Conservation (phyloP, 2,329 filamentous ascomycete genomes). For the Exophiala phaeomuriformis region DNA sequence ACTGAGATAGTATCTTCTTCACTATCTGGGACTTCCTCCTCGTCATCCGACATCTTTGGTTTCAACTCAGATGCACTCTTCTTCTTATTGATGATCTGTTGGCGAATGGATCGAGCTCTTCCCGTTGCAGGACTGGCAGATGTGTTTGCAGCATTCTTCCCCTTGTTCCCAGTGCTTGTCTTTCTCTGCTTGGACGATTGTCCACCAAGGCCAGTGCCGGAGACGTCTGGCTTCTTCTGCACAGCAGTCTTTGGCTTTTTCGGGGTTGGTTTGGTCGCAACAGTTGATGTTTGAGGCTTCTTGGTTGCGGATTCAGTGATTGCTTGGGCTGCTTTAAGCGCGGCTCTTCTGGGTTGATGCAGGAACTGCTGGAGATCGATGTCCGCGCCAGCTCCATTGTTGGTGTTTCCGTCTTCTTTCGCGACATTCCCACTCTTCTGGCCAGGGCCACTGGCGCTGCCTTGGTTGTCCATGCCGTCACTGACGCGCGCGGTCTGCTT, state of each 20-base stretch:
- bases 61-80: not conserved
- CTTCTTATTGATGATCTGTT: not conserved
- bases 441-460: not conserved
- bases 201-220: not conserved
- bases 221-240: not conserved
- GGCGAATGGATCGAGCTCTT: not conserved
- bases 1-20: not conserved
- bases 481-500: not conserved
- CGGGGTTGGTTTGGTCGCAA: not conserved
- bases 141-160: not conserved
- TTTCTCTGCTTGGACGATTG: not conserved
- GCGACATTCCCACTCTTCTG: not conserved
- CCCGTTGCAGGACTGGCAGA: not conserved
- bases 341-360: constrained; percentile 11
- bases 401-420: not conserved
- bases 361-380: constrained; percentile 2
- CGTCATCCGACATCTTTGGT: not conserved
- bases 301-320: not conserved
- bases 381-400: not conserved
- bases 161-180: not conserved
- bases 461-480: not conserved
- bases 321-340: constrained; percentile 7
- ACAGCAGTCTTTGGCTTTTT: not conserved
- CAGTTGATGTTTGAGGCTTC: not conserved
- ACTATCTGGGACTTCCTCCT: not conserved